Base-by-base conservation (phyloP, 202 grass and related monocot species). In the Elaeis oleifera region DNA sequence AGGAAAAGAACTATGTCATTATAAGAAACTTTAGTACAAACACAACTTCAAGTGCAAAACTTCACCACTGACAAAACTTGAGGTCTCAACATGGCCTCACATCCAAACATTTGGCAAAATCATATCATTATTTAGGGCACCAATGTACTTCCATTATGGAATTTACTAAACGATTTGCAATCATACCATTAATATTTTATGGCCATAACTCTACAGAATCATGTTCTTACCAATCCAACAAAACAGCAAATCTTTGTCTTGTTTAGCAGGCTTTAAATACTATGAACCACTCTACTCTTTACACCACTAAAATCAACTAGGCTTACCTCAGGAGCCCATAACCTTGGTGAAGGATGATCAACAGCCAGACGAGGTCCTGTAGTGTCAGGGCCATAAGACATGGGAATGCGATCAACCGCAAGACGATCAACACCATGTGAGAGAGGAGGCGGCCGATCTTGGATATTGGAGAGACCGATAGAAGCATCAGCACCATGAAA, bases 251-350 rank as follows among this genome's bases (percentile, higher is more conserved):
- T 3, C 18, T 20, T 20, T 36, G 18, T 19, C 51, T 18, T 24
- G 3, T 67, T 36, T 67, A 54, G 36, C 36, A 14, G 36, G 36
- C 17, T 32, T 11, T 56, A 20, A 26, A 53, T 2, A 23, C 51
- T 2, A 71, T 61, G 18, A 14, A 54, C 22, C 6, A 2, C 16
- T 6, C 31, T 23, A 2, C 3, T 7, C 50, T 51, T 27, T 29
- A 58, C 6, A 20, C 31, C 22, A 31, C 22, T 54, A 18, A 72
- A 19, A 11, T 28, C 23, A 66, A 54, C 49, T 54, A 32, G 64
- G 23, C 54, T 69, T 65, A 84, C 86, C 81, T 89, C 81, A 89
- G 85, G 39, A 79, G 63, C 62, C 71, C 80, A 78, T 23, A 74
- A 32, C 69, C 81, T 84, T 64, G 71, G 71, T 53, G 86, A 59